These are phyloP conservation scores for Cytidiella melzeri DNA, from an alignment of 768 basidiomycete species.

Conservation along the genomic window DNA sequence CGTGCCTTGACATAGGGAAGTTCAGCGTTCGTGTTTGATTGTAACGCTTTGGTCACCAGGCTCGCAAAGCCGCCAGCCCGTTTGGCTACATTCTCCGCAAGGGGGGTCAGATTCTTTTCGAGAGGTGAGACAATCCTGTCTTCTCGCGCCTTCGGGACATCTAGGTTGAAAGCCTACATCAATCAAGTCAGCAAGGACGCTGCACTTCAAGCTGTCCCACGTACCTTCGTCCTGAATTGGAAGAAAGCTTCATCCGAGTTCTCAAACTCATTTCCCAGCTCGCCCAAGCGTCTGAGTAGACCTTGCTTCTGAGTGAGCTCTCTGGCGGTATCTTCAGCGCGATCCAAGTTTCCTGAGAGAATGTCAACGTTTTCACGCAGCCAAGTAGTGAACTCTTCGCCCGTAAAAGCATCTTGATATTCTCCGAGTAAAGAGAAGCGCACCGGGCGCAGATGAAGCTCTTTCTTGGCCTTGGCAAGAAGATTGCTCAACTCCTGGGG, in stretches of 20 bases:
- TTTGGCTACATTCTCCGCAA: slow-evolving; percentile 56
- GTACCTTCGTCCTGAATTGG: slow-evolving; percentile 77
- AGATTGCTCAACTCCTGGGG: slow-evolving; percentile 62
- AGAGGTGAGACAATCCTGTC: slow-evolving; percentile 19
- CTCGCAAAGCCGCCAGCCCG: slow-evolving; percentile 64
- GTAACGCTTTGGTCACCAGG: slow-evolving; percentile 68
- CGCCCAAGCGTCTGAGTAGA: slow-evolving; percentile 68
- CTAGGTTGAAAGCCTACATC: slow-evolving; percentile 55
- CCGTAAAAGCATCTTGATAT: slow-evolving; percentile 81
- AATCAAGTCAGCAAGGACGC: neutral
- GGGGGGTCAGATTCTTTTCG: slow-evolving; percentile 30
- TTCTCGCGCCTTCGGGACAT: slow-evolving; percentile 28
- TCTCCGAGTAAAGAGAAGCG: slow-evolving; percentile 78
- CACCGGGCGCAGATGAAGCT: slow-evolving; percentile 65
- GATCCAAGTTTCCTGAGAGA: slow-evolving; percentile 71
- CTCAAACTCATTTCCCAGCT: slow-evolving; percentile 78
- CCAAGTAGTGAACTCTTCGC: slow-evolving; percentile 87
- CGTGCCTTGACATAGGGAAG: slow-evolving; percentile 66
- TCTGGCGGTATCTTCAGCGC: slow-evolving; percentile 65
- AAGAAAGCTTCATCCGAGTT: slow-evolving; percentile 74
- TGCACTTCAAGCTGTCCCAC: slow-evolving; percentile 7
- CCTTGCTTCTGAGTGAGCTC: slow-evolving; percentile 49
- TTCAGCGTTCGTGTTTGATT: slow-evolving; percentile 41
- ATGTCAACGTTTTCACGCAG: slow-evolving; percentile 70
- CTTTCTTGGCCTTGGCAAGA: slow-evolving; percentile 62